These are phyloP conservation scores for Cyberlindnera euphorbiiphila DNA, from an alignment of 805 yeast genomes.

Conservation along the genomic window DNA sequence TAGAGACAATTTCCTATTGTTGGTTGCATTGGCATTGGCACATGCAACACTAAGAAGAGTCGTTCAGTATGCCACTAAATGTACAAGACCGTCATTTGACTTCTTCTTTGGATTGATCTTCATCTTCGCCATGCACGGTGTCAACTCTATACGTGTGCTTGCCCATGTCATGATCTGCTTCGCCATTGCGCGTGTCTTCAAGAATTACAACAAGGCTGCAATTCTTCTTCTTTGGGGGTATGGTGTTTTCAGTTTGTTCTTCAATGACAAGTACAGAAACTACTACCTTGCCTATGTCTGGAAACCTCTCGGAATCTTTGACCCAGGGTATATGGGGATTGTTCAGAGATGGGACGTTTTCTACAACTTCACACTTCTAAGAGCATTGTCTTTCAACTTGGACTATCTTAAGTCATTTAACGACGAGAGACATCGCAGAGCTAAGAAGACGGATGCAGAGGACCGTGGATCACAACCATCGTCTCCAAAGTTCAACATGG, in stretches of 20 bases:
- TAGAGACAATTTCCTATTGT: conserved; percentile 68
- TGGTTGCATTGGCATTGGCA: conserved; percentile 47
- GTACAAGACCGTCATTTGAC: conserved; percentile 63
- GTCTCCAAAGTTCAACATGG: conserved; percentile 16
- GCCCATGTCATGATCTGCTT: conserved; percentile 55
- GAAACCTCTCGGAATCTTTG: conserved; percentile 47
- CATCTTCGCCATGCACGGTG: conserved; percentile 74
- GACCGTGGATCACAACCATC: conserved; percentile 21
- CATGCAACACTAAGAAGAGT: conserved; percentile 53
- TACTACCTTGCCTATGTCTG: conserved; percentile 44
- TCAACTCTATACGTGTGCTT: conserved; percentile 58
- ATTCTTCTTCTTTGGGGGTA: conserved; percentile 62
- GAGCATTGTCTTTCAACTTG: conserved; percentile 78
- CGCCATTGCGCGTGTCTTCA: conserved; percentile 39
- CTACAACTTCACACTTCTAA: conserved; percentile 81
- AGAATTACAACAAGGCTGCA: conserved; percentile 35
- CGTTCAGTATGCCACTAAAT: conserved; percentile 18
- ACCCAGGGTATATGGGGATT: conserved; percentile 64
- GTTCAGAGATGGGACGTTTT: conserved; percentile 94
- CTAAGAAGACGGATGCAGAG: conserved; percentile 25
- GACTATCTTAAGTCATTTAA: conserved; percentile 56
- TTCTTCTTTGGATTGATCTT: conserved; percentile 65
- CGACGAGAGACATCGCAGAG: conserved; percentile 16
- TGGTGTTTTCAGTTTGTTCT: conserved; percentile 71
- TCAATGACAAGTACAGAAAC: conserved; percentile 65